Evolutionary conservation across 2,329 filamentous ascomycete genomes (phyloP).

Genomic region (Moelleriella libera): DNA sequence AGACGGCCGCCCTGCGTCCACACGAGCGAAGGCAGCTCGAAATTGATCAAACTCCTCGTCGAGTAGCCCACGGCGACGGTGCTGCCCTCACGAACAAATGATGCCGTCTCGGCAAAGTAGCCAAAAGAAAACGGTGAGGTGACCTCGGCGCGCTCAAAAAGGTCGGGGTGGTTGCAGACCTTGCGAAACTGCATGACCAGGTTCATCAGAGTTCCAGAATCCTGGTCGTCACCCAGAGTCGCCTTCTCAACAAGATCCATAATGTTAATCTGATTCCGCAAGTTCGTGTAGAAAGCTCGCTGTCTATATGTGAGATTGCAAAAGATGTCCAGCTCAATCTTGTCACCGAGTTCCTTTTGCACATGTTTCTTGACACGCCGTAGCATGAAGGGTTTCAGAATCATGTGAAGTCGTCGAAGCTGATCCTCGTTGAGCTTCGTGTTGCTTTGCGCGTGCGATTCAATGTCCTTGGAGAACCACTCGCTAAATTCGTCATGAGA

Average conservation of each 20-base stretch:
- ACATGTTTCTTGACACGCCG: slow-evolving; percentile 99
- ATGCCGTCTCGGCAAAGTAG: slow-evolving; percentile 90
- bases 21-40: slow-evolving; percentile 67
- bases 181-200: slow-evolving; percentile 99
- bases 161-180: slow-evolving; percentile 94
- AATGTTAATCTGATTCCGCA: slow-evolving; percentile 95
- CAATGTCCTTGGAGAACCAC: slow-evolving; percentile 92
- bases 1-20: slow-evolving; percentile 70
- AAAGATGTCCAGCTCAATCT: slow-evolving; percentile 93
- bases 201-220: slow-evolving; percentile 96
- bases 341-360: slow-evolving; percentile 96
- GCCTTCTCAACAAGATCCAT: slow-evolving; percentile 98
- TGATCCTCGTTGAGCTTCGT: slow-evolving; percentile 99
- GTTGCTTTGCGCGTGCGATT: slow-evolving; percentile 96
- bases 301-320: slow-evolving; percentile 95
- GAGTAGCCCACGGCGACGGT: slow-evolving; percentile 77
- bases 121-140: slow-evolving; percentile 71
- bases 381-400: slow-evolving; percentile 98
- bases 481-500: slow-evolving; percentile 87
- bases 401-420: slow-evolving; percentile 94
- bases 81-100: slow-evolving; percentile 79
- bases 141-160: slow-evolving; percentile 91
- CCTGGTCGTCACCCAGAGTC: slow-evolving; percentile 82
- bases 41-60: slow-evolving; percentile 73
- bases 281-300: slow-evolving; percentile 78